Percentiles rank a stretch among this genome's conserved stretches.
phyloP scores from a whole-genome alignment of 2,329 filamentous ascomycete genomes.

The Pestalotiopsis fici region DNA sequence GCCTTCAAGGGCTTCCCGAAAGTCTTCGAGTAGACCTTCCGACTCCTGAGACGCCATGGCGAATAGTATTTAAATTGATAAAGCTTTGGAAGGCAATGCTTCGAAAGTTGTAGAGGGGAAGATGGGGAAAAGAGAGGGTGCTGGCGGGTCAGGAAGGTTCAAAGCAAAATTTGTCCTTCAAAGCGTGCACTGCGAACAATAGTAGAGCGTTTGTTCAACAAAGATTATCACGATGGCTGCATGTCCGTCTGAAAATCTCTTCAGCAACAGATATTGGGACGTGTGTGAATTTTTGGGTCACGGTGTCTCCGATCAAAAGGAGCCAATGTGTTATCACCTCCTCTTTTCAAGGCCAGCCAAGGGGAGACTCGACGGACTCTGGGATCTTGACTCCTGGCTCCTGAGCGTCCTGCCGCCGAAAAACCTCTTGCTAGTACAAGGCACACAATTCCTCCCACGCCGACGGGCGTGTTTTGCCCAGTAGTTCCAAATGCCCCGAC shows the following conservation, averaged over 20 bases:
- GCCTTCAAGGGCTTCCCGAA: constrained; percentile 89
- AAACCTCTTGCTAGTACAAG: background rate
- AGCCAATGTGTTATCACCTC: background rate
- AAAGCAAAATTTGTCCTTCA: constrained; percentile 6
- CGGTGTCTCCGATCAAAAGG: background rate
- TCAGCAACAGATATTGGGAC: constrained; percentile 15
- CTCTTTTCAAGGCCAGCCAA: background rate
- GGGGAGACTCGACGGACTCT: background rate
- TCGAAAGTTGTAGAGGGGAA: constrained; percentile 7
- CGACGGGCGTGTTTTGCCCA: constrained; percentile 10
- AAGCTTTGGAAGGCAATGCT: background rate
- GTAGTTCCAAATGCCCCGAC: background rate
- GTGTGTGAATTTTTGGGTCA: constrained; percentile 8
- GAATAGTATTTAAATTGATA: background rate
- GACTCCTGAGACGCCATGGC: constrained; percentile 55
- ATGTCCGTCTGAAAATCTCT: constrained; percentile 12
- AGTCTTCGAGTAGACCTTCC: constrained; percentile 92
- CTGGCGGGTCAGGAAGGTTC: background rate
- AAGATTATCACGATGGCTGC: constrained; percentile 14
- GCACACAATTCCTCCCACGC: constrained; percentile 10
- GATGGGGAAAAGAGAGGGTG: background rate
- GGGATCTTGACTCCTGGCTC: no score
- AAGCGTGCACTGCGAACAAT: constrained; percentile 14
- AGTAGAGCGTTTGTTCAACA: constrained; percentile 11
- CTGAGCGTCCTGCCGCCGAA: background rate